Percentiles rank a stretch among this genome's conserved stretches.
These are phyloP conservation scores for Cladosporium sp. DNA, from an alignment of 2,329 filamentous ascomycete genomes.

Conservation along the genomic window DNA sequence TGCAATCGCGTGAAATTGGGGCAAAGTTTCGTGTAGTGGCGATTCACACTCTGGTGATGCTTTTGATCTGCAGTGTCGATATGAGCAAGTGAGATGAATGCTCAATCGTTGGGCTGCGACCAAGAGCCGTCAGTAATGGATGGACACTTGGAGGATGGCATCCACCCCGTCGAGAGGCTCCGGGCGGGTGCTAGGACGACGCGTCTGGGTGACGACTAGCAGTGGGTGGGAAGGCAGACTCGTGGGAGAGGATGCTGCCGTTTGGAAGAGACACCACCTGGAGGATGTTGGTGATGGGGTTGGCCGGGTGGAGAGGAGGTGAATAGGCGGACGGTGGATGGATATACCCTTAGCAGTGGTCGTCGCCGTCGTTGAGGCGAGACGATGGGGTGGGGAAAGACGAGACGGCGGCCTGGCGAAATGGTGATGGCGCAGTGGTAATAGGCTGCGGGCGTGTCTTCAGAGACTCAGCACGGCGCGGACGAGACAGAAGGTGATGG, in stretches of 20 bases:
- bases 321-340: too few species aligned
- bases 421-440: background rate
- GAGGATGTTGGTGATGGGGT: too few species aligned
- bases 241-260: background rate
- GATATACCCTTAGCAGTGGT: too few species aligned
- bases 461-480: background rate
- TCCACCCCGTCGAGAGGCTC: slow-evolving; percentile 1
- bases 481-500: too few species aligned
- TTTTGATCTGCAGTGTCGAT: too few species aligned
- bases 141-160: slow-evolving; percentile 7
- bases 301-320: too few species aligned
- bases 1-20: slow-evolving; percentile 7
- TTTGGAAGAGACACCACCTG: too few species aligned
- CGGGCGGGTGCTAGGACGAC: background rate
- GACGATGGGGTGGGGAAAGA: slow-evolving; percentile 4
- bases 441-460: background rate
- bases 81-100: background rate
- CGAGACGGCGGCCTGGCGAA: background rate
- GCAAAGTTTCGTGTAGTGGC: slow-evolving; percentile 6
- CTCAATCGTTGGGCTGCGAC: slow-evolving; percentile 9
- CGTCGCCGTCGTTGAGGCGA: slow-evolving; percentile 3
- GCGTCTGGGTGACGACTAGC: slow-evolving; percentile 12
- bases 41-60: background rate
- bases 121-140: background rate
- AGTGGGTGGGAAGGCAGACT: background rate